Percentiles rank a stretch among this genome's conserved stretches.
phyloP scores from a whole-genome alignment of 2,329 filamentous ascomycete genomes.

The Diaporthe humulicola region DNA sequence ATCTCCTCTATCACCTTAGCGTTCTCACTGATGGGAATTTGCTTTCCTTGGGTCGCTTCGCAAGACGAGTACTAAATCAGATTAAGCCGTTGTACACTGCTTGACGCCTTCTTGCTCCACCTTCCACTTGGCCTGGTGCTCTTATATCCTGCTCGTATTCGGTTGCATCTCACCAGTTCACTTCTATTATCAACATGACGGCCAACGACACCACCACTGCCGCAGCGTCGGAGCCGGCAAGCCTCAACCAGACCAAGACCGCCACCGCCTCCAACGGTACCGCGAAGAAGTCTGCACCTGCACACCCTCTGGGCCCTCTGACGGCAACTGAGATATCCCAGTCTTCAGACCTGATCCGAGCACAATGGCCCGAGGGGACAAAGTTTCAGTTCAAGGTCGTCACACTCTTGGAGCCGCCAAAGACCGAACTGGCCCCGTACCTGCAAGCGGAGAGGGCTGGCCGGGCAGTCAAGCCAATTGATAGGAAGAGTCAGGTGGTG shows the following conservation, averaged over 20 bases:
- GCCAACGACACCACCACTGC: slow-evolving; percentile 29
- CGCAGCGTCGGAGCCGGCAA: not conserved
- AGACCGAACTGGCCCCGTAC: slow-evolving; percentile 64
- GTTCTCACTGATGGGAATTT: not conserved
- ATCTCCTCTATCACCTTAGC: not conserved
- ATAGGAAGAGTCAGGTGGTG: slow-evolving; percentile 66
- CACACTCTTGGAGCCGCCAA: slow-evolving; percentile 70
- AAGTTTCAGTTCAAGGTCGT: slow-evolving; percentile 73
- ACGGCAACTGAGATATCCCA: slow-evolving; percentile 68
- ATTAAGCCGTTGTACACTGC: not conserved
- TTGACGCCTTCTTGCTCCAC: too few relatives aligned
- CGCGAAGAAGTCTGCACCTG: slow-evolving; percentile 20
- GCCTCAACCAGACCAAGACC: slow-evolving; percentile 24
- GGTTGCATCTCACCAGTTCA: not conserved
- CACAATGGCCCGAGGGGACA: slow-evolving; percentile 67
- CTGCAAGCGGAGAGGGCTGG: slow-evolving; percentile 62
- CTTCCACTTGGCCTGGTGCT: too few relatives aligned
- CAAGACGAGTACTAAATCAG: not conserved
- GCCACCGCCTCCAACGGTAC: slow-evolving; percentile 6
- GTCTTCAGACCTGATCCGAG: slow-evolving; percentile 62
- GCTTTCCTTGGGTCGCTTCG: too few relatives aligned
- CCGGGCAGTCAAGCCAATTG: slow-evolving; percentile 54
- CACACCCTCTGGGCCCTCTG: slow-evolving; percentile 72
- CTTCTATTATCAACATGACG: slow-evolving; percentile 20
- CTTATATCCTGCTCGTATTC: not conserved